These are phyloP conservation scores for Iris macrosiphon DNA, from an alignment of 106 monocot genomes.

Conservation along the genomic window DNA sequence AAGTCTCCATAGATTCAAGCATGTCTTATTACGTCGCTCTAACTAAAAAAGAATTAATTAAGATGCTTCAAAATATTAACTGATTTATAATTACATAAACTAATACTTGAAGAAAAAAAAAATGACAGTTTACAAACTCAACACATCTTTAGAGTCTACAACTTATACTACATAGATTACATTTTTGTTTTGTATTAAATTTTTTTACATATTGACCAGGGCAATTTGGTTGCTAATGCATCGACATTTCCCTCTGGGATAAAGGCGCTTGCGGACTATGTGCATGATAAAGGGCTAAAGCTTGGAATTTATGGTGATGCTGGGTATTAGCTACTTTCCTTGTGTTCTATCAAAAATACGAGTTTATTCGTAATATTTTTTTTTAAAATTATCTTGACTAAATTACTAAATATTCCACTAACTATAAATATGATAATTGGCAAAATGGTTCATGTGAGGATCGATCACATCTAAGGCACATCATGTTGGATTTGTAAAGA, in stretches of 20 bases:
- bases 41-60: neutral
- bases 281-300: constrained; percentile 60
- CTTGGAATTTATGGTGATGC: constrained; percentile 68
- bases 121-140: too few relatives aligned
- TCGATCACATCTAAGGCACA: too few relatives aligned
- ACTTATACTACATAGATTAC: too few relatives aligned
- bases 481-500: too few relatives aligned
- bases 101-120: too few relatives aligned
- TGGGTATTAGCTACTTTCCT: constrained; percentile 26
- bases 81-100: too few relatives aligned
- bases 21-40: neutral
- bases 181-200: neutral
- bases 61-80: too few relatives aligned
- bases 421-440: neutral
- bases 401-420: neutral
- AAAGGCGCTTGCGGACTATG: constrained; percentile 62
- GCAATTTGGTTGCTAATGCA: constrained; percentile 39
- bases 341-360: neutral
- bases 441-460: too few relatives aligned
- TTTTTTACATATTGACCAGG: constrained; percentile 17
- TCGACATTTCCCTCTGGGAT: constrained; percentile 63
- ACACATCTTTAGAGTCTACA: too few relatives aligned
- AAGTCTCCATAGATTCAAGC: too few relatives aligned
- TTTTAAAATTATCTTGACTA: neutral
- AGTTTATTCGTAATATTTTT: too few relatives aligned